Evolutionary conservation across 1,139 yeast species (phyloP), one percentile per base, ranked within the genome.

Genomic region (Zygosaccharomyces sapae): DNA sequence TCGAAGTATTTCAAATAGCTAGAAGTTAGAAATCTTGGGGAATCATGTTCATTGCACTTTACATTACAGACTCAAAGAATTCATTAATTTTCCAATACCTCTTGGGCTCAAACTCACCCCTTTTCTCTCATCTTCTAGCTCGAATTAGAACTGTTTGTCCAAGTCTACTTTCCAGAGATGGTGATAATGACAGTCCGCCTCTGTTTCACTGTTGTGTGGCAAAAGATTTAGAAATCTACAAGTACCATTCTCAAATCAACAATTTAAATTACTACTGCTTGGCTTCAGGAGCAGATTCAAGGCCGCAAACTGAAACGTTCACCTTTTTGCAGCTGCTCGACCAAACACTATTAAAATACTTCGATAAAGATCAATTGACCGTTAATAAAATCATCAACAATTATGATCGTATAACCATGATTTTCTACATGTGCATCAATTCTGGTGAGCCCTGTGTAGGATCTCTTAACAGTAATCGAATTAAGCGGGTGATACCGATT

Each of bases 371-470:
- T 33, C 46, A 44, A 38, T 46, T 64, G 33, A 58, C 57, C 4
- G 48, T 51, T 10, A 46, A 52, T 38, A 64, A 64, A 45, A 33
- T 64, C 7, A 47, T 44, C 4, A 63, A 64, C 48, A 64, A 64
- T 38, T 53, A 54, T 29, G 68, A 64, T 50, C 53, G 65, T 34
- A 40, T 64, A 10, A 48, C 62, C 7, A 47, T 64, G 47, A 52
- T 63, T 3, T 55, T 61, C 29, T 56, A 61, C 44, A 53, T 54
- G 47, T 79, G 87, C 80, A 63, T 89, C 20, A 95, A 87, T 57
- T 83, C 80, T 41, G 92, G 94, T 1, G 72, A 75, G 20, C 95
- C 96, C 0, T 76, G 77, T 54, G 72, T 77, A 43, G 82, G 90
- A 0, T 96, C 88, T 55, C 71, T 81, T 44, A 53, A 54, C 33